Base-by-base conservation (phyloP, 805 yeast genomes). In the Jamesozyma spencerorum region DNA sequence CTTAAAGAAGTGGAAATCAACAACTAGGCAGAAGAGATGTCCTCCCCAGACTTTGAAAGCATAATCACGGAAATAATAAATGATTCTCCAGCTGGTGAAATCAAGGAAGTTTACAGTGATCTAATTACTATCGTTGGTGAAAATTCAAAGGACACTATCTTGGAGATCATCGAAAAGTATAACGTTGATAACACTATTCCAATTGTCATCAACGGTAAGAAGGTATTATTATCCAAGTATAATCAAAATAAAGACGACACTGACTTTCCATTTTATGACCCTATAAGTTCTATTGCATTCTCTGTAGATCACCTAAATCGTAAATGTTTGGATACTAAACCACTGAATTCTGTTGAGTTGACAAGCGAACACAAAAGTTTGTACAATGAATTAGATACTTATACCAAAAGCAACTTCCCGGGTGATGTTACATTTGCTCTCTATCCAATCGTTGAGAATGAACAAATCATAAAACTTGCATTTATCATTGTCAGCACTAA, bases 401-500 rank as follows among this genome's bases (percentile, higher is more conserved):
- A 88, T 56, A 75, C 81, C 1, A 55, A 62, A 3, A 77, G 74
- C 40, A 85, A 83, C 52, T 90, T 72, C 55, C 85, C 90, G 2
- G 74, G 80, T 4, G 68, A 77, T 20, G 49, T 55, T 7, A 65
- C 71, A 0, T 51, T 59, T 37, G 75, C 71, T 5, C 69, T 74
- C 5, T 70, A 66, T 46, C 66, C 70, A 42, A 47, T 67, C 42
- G 60, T 65, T 37, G 36, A 41, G 15, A 47, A 42, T 2, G 47
- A 43, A 14, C 57, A 50, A 5, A 17, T 20, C 7, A 35, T 14
- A 36, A 53, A 54, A 32, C 42, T 55, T 17, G 66, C 61, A 10
- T 47, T 87, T 5, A 68, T 83, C 5, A 69, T 87, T 19, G 71
- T 81, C 36, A 94, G 90, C 40, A 80, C 77, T 49, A 79, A 77